Base-by-base conservation (phyloP, 345 rosid species). In the Heritiera littoralis region DNA sequence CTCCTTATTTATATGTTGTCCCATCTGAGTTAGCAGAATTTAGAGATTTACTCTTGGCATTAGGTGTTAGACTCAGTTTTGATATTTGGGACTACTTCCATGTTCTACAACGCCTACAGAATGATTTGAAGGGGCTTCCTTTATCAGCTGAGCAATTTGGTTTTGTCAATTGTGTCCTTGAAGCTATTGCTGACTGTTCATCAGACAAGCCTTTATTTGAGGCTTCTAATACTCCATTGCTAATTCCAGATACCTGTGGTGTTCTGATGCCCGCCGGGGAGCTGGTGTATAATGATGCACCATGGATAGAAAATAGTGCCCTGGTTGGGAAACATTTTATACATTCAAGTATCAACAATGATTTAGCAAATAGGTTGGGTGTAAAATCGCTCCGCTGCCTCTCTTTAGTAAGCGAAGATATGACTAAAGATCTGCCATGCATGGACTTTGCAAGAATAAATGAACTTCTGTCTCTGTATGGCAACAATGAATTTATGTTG, bases 1-100 rank as follows among this genome's bases (percentile, higher is more conserved):
- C 92, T 80, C 98, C 98, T 69, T 95, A 92, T 82, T 86, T 95
- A 77, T 93, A 93, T 87, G 98, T 90, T 87, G 98, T 95, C 79
- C 98, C 98, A 78, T 95, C 98, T 61, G 98, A 95, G 77, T 84
- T 95, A 84, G 87, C 90, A 70, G 95, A 90, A 67, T 95, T 90
- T 79, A 89, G 90, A 79, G 92, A 89, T 65, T 80, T 95, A 84
- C 97, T 95, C 71, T 80, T 90, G 84, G 92, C 83, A 76, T 85
- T 95, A 85, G 98, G 98, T 67, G 98, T 93, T 67, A 87, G 86
- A 78, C 90, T 85, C 77, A 93, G 93, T 89, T 95, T 95, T 87
- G 89, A 85, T 86, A 86, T 92, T 72, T 86, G 83, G 89, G 98
- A 92, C 86, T 95, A 93, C 80, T 81, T 89, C 81, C 92, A 83